Evolutionary conservation across 2,329 filamentous ascomycete species (phyloP).

Genomic region (Diaporthe velutina): DNA sequence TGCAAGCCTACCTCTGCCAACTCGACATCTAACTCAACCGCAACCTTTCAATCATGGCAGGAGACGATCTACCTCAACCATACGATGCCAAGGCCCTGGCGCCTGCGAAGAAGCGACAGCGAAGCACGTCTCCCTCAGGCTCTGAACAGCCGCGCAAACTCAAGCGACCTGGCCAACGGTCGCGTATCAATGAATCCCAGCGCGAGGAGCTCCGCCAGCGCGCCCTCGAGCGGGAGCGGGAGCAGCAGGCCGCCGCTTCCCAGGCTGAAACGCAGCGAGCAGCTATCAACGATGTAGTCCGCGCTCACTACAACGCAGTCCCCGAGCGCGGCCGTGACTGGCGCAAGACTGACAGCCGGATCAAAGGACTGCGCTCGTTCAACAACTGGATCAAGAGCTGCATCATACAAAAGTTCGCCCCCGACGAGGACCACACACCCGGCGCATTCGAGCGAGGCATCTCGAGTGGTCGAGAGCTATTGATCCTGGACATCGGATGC

Average conservation of each 20-base stretch:
- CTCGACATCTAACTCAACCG: neutral
- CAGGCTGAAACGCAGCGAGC: constrained; percentile 60
- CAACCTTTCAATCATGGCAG: constrained; percentile 49
- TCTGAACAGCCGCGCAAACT: constrained; percentile 70
- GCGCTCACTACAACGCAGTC: constrained; percentile 95
- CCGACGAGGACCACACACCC: constrained; percentile 79
- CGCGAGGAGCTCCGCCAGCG: constrained; percentile 76
- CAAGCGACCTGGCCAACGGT: constrained; percentile 76
- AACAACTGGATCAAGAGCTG: constrained; percentile 99
- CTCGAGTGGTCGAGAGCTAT: constrained; percentile 70
- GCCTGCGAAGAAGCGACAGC: constrained; percentile 69
- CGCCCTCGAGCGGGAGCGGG: constrained; percentile 68
- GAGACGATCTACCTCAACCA: constrained; percentile 67
- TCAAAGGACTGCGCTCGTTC: constrained; percentile 93
- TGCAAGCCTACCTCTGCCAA: no score
- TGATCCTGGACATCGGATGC: constrained; percentile 94
- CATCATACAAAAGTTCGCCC: constrained; percentile 95
- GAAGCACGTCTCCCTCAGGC: constrained; percentile 62
- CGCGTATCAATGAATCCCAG: constrained; percentile 76
- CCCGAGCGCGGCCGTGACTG: constrained; percentile 94
- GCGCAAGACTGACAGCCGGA: constrained; percentile 93
- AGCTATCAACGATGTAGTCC: constrained; percentile 86
- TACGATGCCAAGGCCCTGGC: constrained; percentile 72
- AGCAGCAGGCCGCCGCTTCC: constrained; percentile 53
- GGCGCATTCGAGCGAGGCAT: constrained; percentile 67